Percentiles rank a stretch among this genome's conserved stretches.
These are phyloP conservation scores for Miscanthus sacchariflorus DNA, from an alignment of 202 grass and related monocot genomes.

Conservation along the genomic window DNA sequence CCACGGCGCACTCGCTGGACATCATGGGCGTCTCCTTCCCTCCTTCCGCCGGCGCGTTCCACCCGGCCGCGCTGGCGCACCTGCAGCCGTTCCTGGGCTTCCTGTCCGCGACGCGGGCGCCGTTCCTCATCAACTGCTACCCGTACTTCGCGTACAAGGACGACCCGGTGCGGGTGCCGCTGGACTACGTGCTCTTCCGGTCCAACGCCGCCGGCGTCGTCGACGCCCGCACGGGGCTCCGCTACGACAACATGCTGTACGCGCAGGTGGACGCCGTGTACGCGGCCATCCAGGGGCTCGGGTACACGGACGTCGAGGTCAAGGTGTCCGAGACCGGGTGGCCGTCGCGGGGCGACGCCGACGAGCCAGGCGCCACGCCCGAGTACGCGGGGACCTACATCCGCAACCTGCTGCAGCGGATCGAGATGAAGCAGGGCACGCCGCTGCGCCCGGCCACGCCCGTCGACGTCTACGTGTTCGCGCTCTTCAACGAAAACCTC, in stretches of 20 bases:
- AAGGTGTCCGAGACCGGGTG: conserved; percentile 95
- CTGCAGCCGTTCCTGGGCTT: conserved; percentile 72
- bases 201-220: conserved; percentile 61
- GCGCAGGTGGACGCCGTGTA: conserved; percentile 96
- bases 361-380: conserved; percentile 81
- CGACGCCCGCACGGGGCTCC: conserved; percentile 64
- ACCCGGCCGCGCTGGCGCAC: conserved; percentile 49
- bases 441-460: conserved; percentile 73
- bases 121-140: conserved; percentile 94
- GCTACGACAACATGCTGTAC: conserved; percentile 97
- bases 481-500: conserved; percentile 94
- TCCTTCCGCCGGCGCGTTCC: conserved; percentile 74
- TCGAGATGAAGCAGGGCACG: conserved; percentile 83
- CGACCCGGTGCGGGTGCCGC: conserved; percentile 62
- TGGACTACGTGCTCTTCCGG: conserved; percentile 83
- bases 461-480: conserved; percentile 84
- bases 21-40: conserved; percentile 80
- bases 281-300: conserved; percentile 67
- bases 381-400: conserved; percentile 80
- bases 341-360: conserved; percentile 80
- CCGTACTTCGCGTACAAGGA: conserved; percentile 87
- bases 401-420: conserved; percentile 75
- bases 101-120: conserved; percentile 67
- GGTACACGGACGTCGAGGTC: conserved; percentile 70
- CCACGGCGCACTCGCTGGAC: conserved; percentile 88